A percentile compares a stretch with the other conserved stretches of the same genome.
Evolutionary conservation across 2,329 filamentous ascomycete species (phyloP).

Genomic region (Nigrograna mackinnonii): DNA sequence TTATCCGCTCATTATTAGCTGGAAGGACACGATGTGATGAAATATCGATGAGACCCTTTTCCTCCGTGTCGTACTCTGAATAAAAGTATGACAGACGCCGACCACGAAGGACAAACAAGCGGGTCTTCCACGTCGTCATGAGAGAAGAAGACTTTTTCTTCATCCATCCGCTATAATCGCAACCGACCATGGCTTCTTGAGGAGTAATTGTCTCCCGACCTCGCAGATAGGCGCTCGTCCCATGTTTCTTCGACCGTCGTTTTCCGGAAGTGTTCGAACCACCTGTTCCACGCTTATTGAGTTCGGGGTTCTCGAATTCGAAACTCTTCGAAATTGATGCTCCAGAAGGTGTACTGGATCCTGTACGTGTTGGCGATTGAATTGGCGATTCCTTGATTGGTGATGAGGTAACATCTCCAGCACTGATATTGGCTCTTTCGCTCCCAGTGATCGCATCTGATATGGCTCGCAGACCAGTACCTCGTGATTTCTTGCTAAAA

Average conservation of each 20-base stretch:
- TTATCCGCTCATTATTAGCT: conserved; percentile 87
- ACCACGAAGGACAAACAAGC: conserved; percentile 92
- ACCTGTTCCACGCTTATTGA: conserved; percentile 40
- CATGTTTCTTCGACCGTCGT: conserved; percentile 77
- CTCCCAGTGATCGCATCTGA: conserved; percentile 70
- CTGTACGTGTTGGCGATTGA: conserved; percentile 73
- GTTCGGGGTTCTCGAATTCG: conserved; percentile 74
- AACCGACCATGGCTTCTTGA: conserved; percentile 78
- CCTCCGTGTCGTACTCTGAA: conserved; percentile 86
- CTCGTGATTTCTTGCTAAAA: conserved; percentile 46
- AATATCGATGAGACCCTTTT: conserved; percentile 96
- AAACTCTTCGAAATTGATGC: conserved; percentile 68
- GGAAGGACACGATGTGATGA: conserved; percentile 96
- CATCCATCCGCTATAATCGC: conserved; percentile 99
- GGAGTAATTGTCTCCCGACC: conserved; percentile 82
- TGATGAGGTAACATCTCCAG: conserved; percentile 44
- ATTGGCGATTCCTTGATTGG: conserved; percentile 56
- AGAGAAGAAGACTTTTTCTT: conserved; percentile 97
- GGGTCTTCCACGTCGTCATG: conserved; percentile 97
- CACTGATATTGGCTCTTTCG: conserved; percentile 54
- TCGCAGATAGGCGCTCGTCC: conserved; percentile 90
- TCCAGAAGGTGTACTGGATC: conserved; percentile 68
- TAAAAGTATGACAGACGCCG: conserved; percentile 95
- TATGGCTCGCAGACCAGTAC: conserved; percentile 78
- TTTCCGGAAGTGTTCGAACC: conserved; percentile 46